Conservation (phyloP, 2,329 filamentous ascomycete species). For the Penicillium sp. region DNA sequence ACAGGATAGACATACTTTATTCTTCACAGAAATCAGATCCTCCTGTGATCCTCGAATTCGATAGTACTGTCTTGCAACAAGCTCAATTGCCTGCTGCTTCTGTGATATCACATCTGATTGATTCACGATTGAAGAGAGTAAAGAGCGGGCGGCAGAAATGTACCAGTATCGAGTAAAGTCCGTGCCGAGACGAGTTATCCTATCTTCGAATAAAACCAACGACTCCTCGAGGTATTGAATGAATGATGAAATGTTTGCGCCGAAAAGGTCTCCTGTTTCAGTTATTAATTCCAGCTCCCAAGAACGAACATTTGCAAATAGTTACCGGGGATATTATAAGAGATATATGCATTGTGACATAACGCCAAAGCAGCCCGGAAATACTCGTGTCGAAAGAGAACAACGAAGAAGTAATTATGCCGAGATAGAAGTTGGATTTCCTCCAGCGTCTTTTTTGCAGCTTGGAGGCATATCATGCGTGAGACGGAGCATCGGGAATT, state of each 20-base stretch:
- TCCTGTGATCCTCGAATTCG: conserved; percentile 23
- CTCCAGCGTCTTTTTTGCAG: conserved; percentile 21
- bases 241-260: conserved; percentile 15
- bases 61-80: conserved; percentile 25
- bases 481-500: conserved; percentile 31
- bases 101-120: conserved; percentile 14
- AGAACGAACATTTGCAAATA: background rate
- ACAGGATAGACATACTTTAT: background rate
- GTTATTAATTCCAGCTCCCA: background rate
- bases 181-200: conserved; percentile 37
- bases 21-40: conserved; percentile 19
- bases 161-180: conserved; percentile 43
- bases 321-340: conserved; percentile 5
- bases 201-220: conserved; percentile 38
- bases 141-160: conserved; percentile 35
- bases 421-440: conserved; percentile 15
- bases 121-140: conserved; percentile 32
- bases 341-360: conserved; percentile 24
- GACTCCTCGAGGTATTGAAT: conserved; percentile 29
- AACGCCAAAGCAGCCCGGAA: conserved; percentile 25
- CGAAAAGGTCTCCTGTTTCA: conserved; percentile 18
- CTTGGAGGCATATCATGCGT: conserved; percentile 28
- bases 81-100: conserved; percentile 30
- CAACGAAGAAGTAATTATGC: conserved; percentile 10
- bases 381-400: conserved; percentile 26